Evolutionary conservation across 345 rosid species (phyloP).

Genomic region (Raphanus raphanistrum): DNA sequence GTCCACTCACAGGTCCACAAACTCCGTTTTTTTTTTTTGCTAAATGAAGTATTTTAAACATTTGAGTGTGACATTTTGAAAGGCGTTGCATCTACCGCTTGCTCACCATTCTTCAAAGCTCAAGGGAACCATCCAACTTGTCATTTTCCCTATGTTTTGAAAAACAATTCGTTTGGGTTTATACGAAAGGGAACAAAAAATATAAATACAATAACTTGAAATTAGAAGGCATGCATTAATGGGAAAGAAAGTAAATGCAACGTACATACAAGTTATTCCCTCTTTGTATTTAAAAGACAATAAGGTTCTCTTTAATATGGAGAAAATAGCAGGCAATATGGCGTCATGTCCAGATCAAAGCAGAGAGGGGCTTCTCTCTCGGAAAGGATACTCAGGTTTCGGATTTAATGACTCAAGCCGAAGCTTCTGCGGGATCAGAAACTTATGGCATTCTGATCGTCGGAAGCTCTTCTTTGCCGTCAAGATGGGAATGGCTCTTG

Average conservation of each 20-base stretch:
- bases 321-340: conserved; percentile 38
- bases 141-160: too few species aligned
- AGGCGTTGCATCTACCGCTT: too few species aligned
- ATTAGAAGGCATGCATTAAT: conserved; percentile 3
- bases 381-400: conserved; percentile 49
- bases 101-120: too few species aligned
- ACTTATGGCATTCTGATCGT: conserved; percentile 56
- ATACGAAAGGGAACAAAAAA: background rate
- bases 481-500: conserved; percentile 73
- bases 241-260: background rate
- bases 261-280: background rate
- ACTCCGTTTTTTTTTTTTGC: too few species aligned
- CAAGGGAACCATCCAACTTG: too few species aligned
- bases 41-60: too few species aligned
- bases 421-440: conserved; percentile 28
- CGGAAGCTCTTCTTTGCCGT: conserved; percentile 56
- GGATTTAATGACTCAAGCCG: conserved; percentile 38
- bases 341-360: conserved; percentile 51
- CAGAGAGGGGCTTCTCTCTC: conserved; percentile 60
- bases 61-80: too few species aligned
- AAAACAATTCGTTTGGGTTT: too few species aligned
- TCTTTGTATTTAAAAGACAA: background rate
- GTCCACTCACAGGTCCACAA: conserved; percentile 14
- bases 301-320: background rate
- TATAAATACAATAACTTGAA: background rate